Evolutionary conservation across 768 basidiomycete genomes (phyloP).

Genomic region (Multifurca ochricompacta): DNA sequence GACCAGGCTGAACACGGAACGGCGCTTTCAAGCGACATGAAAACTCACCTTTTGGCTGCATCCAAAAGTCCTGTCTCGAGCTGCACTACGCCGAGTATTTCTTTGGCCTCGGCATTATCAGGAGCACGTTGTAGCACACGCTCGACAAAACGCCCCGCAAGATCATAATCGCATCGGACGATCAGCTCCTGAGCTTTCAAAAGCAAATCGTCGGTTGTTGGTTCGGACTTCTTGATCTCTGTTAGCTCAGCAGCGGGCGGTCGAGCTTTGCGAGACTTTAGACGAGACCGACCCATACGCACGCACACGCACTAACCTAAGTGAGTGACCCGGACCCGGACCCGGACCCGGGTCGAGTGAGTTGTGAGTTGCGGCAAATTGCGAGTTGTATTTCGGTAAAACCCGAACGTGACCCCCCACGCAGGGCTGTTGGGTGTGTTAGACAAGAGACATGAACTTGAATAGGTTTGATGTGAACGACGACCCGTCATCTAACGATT

Average conservation of each 20-base stretch:
- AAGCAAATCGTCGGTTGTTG: conserved; percentile 38
- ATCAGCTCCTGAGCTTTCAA: conserved; percentile 78
- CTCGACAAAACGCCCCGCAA: conserved; percentile 64
- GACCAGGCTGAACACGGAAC: not conserved
- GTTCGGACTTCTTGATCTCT: conserved; percentile 33
- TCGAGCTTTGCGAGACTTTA: conserved; percentile 27
- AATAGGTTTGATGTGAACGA: conserved; percentile 19
- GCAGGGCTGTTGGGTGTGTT: too few species aligned
- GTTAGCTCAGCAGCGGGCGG: conserved; percentile 24
- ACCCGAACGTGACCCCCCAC: not conserved
- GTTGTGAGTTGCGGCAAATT: not conserved
- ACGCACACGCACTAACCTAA: not conserved
- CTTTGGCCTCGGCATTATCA: conserved; percentile 58
- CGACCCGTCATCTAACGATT: conserved; percentile 34
- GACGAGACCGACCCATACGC: conserved; percentile 29
- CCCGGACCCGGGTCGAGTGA: too few species aligned
- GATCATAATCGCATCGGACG: conserved; percentile 76
- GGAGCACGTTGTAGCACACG: conserved; percentile 61
- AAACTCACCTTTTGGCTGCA: conserved; percentile 54
- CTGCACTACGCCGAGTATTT: conserved; percentile 72
- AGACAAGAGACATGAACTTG: conserved; percentile 12
- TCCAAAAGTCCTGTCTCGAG: conserved; percentile 76
- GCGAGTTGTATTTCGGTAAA: not conserved
- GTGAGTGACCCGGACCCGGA: too few species aligned
- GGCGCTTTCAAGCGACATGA: not conserved